These are phyloP conservation scores for Lotmaria passim DNA, from an alignment of 208 protist genomes.

Conservation along the genomic window DNA sequence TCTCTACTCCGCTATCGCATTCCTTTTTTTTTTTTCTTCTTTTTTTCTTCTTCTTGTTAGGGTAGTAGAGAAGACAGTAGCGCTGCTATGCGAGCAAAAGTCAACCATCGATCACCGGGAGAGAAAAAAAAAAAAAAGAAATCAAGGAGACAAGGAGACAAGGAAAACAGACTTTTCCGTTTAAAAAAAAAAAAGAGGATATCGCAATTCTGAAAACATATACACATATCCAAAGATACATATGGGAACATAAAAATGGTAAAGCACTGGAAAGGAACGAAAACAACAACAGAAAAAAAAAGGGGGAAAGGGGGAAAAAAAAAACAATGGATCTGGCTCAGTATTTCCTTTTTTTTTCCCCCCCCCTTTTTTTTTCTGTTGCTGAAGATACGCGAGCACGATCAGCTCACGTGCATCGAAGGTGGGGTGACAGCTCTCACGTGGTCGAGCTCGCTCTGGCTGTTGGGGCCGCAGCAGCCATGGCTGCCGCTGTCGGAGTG, in stretches of 20 bases:
- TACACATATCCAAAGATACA: background rate
- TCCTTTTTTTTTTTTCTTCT: no score
- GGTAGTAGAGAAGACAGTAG: no score
- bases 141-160: background rate
- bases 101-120: no score
- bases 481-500: background rate
- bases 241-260: no score
- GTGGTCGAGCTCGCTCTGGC: background rate
- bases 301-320: no score
- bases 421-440: conserved; percentile 1
- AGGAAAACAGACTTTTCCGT: background rate
- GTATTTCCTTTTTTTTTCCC: no score
- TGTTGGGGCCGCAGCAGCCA: background rate
- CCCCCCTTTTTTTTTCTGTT: no score
- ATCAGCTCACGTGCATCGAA: conserved; percentile 12
- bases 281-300: conserved; percentile 18
- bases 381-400: background rate
- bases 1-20: no score
- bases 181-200: background rate
- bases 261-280: background rate
- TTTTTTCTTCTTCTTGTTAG: no score
- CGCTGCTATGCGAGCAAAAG: no score
- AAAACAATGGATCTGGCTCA: no score
- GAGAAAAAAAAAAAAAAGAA: background rate
- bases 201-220: no score